Base-by-base conservation (phyloP, 108 stramenopile species). In the Mayamaea pseudoterrestris region DNA sequence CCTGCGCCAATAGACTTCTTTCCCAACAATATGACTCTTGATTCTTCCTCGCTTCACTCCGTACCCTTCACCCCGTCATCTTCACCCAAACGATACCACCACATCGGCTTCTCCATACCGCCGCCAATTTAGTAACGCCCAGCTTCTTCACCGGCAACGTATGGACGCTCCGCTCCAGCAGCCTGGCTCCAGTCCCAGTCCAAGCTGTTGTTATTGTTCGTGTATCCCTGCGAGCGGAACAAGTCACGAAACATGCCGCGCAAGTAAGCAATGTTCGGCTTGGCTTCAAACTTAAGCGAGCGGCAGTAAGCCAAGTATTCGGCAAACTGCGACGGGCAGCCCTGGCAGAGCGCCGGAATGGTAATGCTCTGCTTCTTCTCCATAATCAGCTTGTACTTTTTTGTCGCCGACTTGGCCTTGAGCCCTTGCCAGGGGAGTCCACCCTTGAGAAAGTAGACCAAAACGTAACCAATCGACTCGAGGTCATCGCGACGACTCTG, bases 351-450 rank as follows among this genome's bases (percentile, higher is more conserved):
- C 22, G 85, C 88, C 14, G 87, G 87, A 44, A 93, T 90, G 27
- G 88, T 87, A 52, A 87, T 88, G 50, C 60, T 65, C 52, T 90
- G 87, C 59, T 93, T 93, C 80, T 93, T 93, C 53, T 93, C 92
- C 87, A 93, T 90, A 52, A 93, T 93, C 26, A 93, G 73, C 68
- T 90, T 90, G 80, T 93, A 90, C 52, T 93, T 93, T 67, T 89
- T 90, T 34, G 88, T 87, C 67, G 92, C 92, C 16, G 78, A 78
- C 61, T 88, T 90, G 16, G 92, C 87, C 78, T 96, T 98, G 58
- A 98, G 84, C 36, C 97, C 97, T 60, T 98, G 97, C 97, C 97
- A 98, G 17, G 97, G 97, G 31, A 98, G 72, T 27, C 91, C 88
- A 28, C 97, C 97, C 74, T 94, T 94, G 43, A 98, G 74, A 67